Base-by-base conservation (phyloP, 768 basidiomycete species). In the Dioszegia hungarica region DNA sequence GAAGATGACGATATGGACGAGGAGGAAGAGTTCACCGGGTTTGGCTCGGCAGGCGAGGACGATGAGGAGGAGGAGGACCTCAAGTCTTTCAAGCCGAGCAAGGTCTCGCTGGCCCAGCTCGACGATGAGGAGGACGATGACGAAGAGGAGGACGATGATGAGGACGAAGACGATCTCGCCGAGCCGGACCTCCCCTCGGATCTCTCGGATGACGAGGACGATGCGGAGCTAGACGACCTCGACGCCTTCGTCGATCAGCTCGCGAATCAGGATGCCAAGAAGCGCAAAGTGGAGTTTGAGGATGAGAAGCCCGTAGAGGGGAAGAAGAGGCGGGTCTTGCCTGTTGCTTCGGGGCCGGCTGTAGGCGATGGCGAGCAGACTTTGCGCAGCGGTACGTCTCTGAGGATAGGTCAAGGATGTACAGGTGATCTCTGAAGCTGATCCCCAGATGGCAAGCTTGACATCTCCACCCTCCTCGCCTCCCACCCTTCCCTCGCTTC, bases 171-270 rank as follows among this genome's bases (percentile, higher is more conserved):
- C 60, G 85, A 63, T n/a, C 65, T 62, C 5, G 54, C 57, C 33
- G 62, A 67, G 9, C 64, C 64, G 10, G 74, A 70, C 24, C 63
- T 65, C 27, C 68, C 67, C 5, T 68, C 63, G 3, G 66, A 64
- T 28, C 51, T 68, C 8, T 71, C 65, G 14, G 71, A 72, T 19
- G 29, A 33, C 28, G 49, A 51, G 5, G 70, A 73, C 28, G 68
- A 70, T 9, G 72, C 54, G 2, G 76, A 85, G 0, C 79, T 91
- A 9, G 83, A 84, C 20, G 82, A 84, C 36, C 83, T 97, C 2
- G 84, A 86, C 56, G 79, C 77, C 15, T 89, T 90, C 65, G 84
- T 95, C 43, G 82, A 85, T 0, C 80, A 76, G 15, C 82, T 94
- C 45, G 84, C 86, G 57, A 74, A 83, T 5, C 72, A 78, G 3